A percentile compares a stretch with the other conserved stretches of the same genome.
These are phyloP conservation scores for Pelargonium nanum DNA, from an alignment of 345 rosid species.

Conservation along the genomic window DNA sequence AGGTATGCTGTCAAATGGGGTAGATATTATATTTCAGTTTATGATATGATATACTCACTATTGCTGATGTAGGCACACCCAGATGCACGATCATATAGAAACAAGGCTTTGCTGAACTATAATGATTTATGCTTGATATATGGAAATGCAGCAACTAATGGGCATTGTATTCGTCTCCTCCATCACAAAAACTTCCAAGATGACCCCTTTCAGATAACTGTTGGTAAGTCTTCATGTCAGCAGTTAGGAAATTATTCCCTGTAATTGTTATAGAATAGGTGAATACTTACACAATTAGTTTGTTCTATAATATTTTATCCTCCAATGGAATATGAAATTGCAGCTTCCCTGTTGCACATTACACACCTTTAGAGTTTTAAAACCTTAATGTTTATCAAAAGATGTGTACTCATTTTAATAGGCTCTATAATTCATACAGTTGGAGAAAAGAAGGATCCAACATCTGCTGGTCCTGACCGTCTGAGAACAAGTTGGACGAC, in stretches of 20 bases:
- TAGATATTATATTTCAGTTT: slow-evolving; percentile 6
- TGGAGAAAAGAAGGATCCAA: slow-evolving; percentile 22
- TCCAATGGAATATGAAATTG: neutral
- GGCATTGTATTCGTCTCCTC: slow-evolving; percentile 9
- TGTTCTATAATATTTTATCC: neutral
- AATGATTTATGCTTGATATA: slow-evolving; percentile 31
- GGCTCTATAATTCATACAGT: slow-evolving; percentile 12
- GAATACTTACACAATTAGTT: neutral
- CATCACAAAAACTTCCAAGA: slow-evolving; percentile 8
- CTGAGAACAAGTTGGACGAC: slow-evolving; percentile 43
- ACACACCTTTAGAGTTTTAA: neutral
- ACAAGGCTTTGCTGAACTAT: slow-evolving; percentile 27
- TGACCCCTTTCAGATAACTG: neutral
- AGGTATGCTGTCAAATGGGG: slow-evolving; percentile 15
- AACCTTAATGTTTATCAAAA: neutral
- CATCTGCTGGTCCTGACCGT: slow-evolving; percentile 16
- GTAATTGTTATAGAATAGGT: neutral
- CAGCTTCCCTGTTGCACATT: neutral
- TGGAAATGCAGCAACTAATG: slow-evolving; percentile 20
- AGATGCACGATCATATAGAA: slow-evolving; percentile 24
- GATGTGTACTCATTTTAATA: neutral
- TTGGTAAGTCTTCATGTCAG: neutral
- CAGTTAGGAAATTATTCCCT: neutral
- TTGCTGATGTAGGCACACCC: slow-evolving; percentile 27
- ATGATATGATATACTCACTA: slow-evolving; percentile 4